Percentiles rank a stretch among this genome's conserved stretches.
These are phyloP conservation scores for Abrus pulchellus DNA, from an alignment of 306 rosid species.

Conservation along the genomic window DNA sequence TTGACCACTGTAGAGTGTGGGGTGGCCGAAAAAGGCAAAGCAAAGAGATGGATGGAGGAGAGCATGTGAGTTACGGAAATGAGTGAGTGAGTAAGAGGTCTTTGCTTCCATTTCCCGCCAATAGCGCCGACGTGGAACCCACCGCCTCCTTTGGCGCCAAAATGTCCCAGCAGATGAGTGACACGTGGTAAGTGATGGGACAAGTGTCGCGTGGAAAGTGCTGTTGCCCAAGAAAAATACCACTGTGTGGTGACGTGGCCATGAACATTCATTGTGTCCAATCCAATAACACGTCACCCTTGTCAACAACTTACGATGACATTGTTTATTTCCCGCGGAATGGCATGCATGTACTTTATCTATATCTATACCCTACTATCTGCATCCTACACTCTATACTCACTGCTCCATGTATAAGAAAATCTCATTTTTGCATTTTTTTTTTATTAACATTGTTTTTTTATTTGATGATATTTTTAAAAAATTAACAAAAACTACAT, in stretches of 20 bases:
- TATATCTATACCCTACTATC: not conserved
- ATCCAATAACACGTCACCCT: slow-evolving; percentile 23
- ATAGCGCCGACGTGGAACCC: slow-evolving; percentile 47
- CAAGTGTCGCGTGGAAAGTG: slow-evolving; percentile 57
- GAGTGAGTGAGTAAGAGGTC: slow-evolving; percentile 17
- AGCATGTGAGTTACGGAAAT: slow-evolving; percentile 34
- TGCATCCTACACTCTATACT: not conserved
- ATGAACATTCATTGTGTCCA: not conserved
- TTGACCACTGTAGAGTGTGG: slow-evolving; percentile 35
- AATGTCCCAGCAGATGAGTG: not conserved
- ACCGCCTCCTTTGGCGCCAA: slow-evolving; percentile 47
- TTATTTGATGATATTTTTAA: not conserved
- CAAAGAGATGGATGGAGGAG: not conserved
- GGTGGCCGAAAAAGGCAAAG: not conserved
- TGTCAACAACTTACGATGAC: not conserved
- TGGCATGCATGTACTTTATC: slow-evolving; percentile 9
- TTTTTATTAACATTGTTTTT: not conserved
- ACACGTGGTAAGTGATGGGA: slow-evolving; percentile 39
- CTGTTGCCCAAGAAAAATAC: not conserved
- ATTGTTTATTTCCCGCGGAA: not conserved
- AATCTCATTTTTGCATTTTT: no score
- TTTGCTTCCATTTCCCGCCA: slow-evolving; percentile 55
- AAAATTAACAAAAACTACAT: no score
- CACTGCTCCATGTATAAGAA: no score
- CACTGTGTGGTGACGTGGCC: slow-evolving; percentile 16